Evolutionary conservation across 2,329 filamentous ascomycete genomes (phyloP), one percentile per base, ranked within the genome.

Genomic region (Aspergillus sp.): DNA sequence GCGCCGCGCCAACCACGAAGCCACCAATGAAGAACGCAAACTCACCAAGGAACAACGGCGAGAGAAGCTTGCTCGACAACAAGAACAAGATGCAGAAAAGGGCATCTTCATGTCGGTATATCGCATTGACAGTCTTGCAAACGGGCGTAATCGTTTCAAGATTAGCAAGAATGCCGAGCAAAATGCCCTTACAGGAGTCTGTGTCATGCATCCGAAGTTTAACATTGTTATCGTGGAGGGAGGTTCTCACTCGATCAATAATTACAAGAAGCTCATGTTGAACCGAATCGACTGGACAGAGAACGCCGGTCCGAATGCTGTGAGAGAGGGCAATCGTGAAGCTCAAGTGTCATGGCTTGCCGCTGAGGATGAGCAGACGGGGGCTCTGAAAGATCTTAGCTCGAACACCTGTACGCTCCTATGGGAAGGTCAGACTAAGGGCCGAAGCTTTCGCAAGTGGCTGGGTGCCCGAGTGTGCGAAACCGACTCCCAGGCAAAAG

Each of bases 201-300:
- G 91, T 63, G 84, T 99, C 59, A 86, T 97, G 80, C 86, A 97
- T 65, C 94, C 94, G 1, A 88, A 87, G 58, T 87, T 96, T 72
- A 95, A 88, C 67, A 76, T 99, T 3, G 85, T 99, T 14, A 85
- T 99, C 58, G 91, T 96, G 1, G 95, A 99, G 71, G 94, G 93
- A 31, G 94, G 94, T 36, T 79, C 86, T 54, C 87, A 94, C 75
- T 88, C 88, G 54, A 88, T 94, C 68, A 85, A 84, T 48, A 87
- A 87, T 57, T 97, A 93, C 78, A 91, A 88, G 71, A 97, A 96
- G 70, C 80, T 99, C 25, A 92, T 99, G 89, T 79, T 95, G 41
- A 87, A 93, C 62, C 91, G 94, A 45, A 91, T 97, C 65, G 88
- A 96, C 71, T 99, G 95, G 94, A 88, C 88, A 2, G 92, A 97